A percentile compares a stretch with the other conserved stretches of the same genome.
These are phyloP conservation scores for Alternaria sp. DNA, from an alignment of 2,329 filamentous ascomycete genomes.

Conservation along the genomic window DNA sequence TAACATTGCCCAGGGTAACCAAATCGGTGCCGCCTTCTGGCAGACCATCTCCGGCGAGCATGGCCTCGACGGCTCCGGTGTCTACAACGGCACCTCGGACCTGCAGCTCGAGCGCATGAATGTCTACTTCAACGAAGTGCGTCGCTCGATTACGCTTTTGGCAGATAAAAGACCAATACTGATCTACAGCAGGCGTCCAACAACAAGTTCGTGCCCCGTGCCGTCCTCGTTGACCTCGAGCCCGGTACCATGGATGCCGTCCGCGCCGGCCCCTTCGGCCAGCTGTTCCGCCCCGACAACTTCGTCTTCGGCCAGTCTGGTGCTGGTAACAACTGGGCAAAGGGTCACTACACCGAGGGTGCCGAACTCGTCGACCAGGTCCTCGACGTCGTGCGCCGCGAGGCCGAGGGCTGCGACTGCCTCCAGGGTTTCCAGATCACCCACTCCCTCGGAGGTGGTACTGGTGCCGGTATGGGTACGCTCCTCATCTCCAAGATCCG, in stretches of 20 bases:
- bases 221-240: conserved; percentile 98
- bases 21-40: conserved; percentile 99
- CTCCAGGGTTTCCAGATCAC: conserved; percentile 99
- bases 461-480: conserved; percentile 99
- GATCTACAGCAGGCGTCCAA: conserved; percentile 72
- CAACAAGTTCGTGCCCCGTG: conserved; percentile 99
- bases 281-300: conserved; percentile 99
- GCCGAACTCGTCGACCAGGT: conserved; percentile 98
- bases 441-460: conserved; percentile 99
- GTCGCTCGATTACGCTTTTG: conserved; percentile 31
- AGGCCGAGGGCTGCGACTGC: conserved; percentile 99
- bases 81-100: conserved; percentile 98
- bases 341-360: conserved; percentile 99
- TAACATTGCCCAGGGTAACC: conserved; percentile 80
- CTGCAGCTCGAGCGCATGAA: conserved; percentile 99
- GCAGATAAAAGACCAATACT: conserved; percentile 23
- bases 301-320: conserved; percentile 99
- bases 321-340: conserved; percentile 99
- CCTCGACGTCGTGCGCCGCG: conserved; percentile 96
- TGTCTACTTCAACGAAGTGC: conserved; percentile 96
- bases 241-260: conserved; percentile 99
- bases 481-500: conserved; percentile 99
- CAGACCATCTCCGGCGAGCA: conserved; percentile 72
- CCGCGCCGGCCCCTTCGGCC: conserved; percentile 95
- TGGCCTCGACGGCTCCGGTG: conserved; percentile 94